Conservation (phyloP, 2,329 filamentous ascomycete genomes). For the Pyricularia sp. region DNA sequence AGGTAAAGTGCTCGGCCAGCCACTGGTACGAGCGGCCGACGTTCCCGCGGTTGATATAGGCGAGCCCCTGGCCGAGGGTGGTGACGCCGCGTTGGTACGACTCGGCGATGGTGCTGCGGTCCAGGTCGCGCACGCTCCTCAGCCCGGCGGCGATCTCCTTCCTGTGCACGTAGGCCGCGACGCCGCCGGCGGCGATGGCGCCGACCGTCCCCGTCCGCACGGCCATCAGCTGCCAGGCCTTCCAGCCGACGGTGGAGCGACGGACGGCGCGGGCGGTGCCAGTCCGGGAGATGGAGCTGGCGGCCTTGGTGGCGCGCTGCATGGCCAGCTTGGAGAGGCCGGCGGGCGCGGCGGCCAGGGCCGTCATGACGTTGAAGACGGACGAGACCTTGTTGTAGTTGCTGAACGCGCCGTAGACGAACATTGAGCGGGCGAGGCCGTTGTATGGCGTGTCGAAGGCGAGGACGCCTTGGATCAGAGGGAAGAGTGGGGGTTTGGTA, state of each 20-base stretch:
- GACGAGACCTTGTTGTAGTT: slow-evolving; percentile 48
- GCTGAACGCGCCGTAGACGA: slow-evolving; percentile 50
- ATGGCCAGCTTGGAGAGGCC: slow-evolving; percentile 29
- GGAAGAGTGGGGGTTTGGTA: slow-evolving; percentile 48
- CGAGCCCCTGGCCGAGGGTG: slow-evolving; percentile 41
- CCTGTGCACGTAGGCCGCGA: slow-evolving; percentile 71
- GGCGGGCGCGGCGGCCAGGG: slow-evolving; percentile 39
- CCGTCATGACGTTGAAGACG: slow-evolving; percentile 49
- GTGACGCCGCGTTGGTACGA: slow-evolving; percentile 40
- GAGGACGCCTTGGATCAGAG: slow-evolving; percentile 69
- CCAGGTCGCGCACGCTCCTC: slow-evolving; percentile 34
- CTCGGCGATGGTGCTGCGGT: slow-evolving; percentile 35
- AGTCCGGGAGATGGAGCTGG: slow-evolving; percentile 13
- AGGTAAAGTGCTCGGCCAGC: slow-evolving; percentile 76
- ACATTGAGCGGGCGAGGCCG: slow-evolving; percentile 50
- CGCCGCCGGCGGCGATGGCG: slow-evolving; percentile 70
- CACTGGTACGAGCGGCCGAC: slow-evolving; percentile 64
- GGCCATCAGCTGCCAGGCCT: slow-evolving; percentile 54
- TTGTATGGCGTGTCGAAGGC: slow-evolving; percentile 83
- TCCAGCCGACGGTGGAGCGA: slow-evolving; percentile 27
- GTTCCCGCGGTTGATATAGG: slow-evolving; percentile 48
- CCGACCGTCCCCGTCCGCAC: slow-evolving; percentile 76
- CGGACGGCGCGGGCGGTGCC: slow-evolving; percentile 15
- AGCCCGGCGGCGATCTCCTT: slow-evolving; percentile 51
- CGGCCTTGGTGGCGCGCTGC: slow-evolving; percentile 15